Base-by-base conservation (phyloP, 2,329 filamentous ascomycete species). In the Ceratocystis colombiana region DNA sequence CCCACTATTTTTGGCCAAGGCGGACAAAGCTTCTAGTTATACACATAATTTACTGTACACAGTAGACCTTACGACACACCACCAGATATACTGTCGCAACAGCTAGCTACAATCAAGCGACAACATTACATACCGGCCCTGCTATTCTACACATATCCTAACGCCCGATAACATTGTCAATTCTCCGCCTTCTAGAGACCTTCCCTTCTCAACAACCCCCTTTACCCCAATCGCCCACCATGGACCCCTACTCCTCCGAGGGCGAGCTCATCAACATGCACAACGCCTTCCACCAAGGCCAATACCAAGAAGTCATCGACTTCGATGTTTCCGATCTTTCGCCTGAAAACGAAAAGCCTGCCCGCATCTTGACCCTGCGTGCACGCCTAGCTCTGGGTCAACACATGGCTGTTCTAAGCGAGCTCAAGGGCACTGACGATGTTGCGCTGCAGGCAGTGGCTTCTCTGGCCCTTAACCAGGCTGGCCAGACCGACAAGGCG, bases 271-370 rank as follows among this genome's bases (percentile, higher is more conserved):
- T 88, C 75, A 88, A 86, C 77, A 82, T 88, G 70, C 84, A 87
- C 78, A 87, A 84, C 76, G 76, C 84, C 77, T 88, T 88, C 77
- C 82, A 87, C 75, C 84, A 87, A 76, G 91, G 89, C 74, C 92
- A 96, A 80, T 96, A 90, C 81, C 83, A 89, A 73, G 82, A 87
- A 73, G 92, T 95, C 70, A 77, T 95, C 76, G 88, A 94, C 78
- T 96, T 91, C 77, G 88, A 95, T 76, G 88, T 86, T 55, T 85
- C 88, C 5, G 80, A 86, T 68, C 88, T 97, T 73, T 94, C 89
- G 57, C 71, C 86, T 69, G 85, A 88, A 72, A 96, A 96, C 78
- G 80, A 81, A 61, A 80, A 91, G 15, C 84, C 90, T 53, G 88
- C 89, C 50, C 86, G 86, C 67, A 79, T 96, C 57, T 84, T 97